Base-by-base conservation (phyloP, 306 rosid genomes). In the Vicia sativa region DNA sequence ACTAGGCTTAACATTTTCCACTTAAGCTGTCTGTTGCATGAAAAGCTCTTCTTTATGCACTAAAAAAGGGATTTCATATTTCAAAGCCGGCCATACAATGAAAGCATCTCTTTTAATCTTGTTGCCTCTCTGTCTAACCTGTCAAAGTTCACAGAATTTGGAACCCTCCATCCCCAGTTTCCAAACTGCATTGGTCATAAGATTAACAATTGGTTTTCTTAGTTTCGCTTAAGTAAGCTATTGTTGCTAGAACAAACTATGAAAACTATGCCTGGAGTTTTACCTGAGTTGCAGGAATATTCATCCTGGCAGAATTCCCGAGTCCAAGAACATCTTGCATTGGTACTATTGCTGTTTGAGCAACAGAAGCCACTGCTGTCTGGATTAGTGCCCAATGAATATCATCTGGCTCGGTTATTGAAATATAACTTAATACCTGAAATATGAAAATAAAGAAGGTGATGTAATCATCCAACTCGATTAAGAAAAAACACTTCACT, bases 251-350 rank as follows among this genome's bases (percentile, higher is more conserved):
- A 52, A 52, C 58, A 21, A 21, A 52, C 31, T 19, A 50, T 19
- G 28, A 50, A 50, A 5, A 50, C 29, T 52, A 52, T 9, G 58
- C 28, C 23, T 52, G 31, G 11, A 52, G 34, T 76, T 70, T 80
- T 84, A 89, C 98, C 96, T 86, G 93, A 80, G 98, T 92, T 23
- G 98, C 98, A 34, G 98, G 98, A 81, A 76, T 84, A 73, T 92
- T 92, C 98, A 92, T 92, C 92, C 98, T 84, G 15, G 96, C 89
- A 75, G 93, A 86, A 75, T 6, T 87, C 46, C 93, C 98, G 8
- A 89, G 81, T 69, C 88, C 74, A 70, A 92, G 93, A 79, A 92
- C 59, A 80, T 92, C 98, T 84, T 92, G 98, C 88, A 92, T 83
- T 9, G 96, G 96, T 77, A 89, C 74, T 73, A 92, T 67, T 59